These are phyloP conservation scores for Phytophthora litchii DNA, from an alignment of 352 stramenopile genomes.

Conservation along the genomic window DNA sequence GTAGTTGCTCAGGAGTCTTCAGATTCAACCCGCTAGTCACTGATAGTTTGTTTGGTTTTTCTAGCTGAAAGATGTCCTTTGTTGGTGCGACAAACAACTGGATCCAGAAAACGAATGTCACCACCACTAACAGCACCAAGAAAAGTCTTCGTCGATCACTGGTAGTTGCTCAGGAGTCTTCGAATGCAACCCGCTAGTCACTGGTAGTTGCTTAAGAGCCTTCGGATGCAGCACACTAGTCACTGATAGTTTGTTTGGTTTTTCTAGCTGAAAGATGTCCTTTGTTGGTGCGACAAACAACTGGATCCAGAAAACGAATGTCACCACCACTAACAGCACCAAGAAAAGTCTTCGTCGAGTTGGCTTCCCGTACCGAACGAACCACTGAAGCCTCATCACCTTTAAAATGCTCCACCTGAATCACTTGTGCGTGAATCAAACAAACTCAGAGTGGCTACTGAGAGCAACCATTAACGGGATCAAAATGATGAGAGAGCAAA, in stretches of 20 bases:
- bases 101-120: not conserved
- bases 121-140: not conserved
- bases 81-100: not conserved
- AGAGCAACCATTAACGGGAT: not conserved
- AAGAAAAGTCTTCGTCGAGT: conserved; percentile 11
- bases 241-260: not conserved
- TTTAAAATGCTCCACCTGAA: not conserved
- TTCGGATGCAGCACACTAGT: conserved; percentile 1
- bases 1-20: too few relatives aligned
- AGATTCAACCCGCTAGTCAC: conserved; percentile 1
- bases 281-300: conserved; percentile 1
- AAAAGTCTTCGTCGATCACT: conserved; percentile 13
- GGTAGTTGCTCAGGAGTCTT: too few relatives aligned
- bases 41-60: not conserved
- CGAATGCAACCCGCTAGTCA: too few relatives aligned
- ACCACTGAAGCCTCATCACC: not conserved
- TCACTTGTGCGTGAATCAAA: not conserved
- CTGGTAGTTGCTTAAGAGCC: too few relatives aligned
- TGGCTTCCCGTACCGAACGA: not conserved
- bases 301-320: not conserved
- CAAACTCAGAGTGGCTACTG: not conserved
- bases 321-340: not conserved
- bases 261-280: conserved; percentile 1
- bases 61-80: conserved; percentile 1
- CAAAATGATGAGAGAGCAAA: conserved; percentile 3